Conservation (phyloP, 140 eudicot genomes). For the Flaveria floridana region DNA sequence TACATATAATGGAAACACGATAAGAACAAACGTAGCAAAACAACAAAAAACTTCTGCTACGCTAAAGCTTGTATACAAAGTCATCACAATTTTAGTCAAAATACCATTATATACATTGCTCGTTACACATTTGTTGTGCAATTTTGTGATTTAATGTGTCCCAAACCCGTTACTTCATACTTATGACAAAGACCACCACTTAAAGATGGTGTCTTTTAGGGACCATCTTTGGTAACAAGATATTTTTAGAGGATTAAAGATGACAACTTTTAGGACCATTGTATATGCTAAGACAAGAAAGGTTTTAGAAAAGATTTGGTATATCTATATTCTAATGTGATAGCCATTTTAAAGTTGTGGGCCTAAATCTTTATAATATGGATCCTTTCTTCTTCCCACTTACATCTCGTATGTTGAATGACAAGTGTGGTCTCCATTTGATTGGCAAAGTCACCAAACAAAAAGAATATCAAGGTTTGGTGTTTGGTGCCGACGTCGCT, state of each 20-base stretch:
- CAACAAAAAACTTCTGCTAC: background rate
- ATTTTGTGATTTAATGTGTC: background rate
- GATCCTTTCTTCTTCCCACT: slow-evolving; percentile 30
- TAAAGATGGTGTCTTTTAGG: slow-evolving; percentile 7
- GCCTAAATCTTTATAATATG: slow-evolving; percentile 13
- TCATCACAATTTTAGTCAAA: background rate
- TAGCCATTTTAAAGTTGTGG: slow-evolving; percentile 33
- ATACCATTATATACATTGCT: background rate
- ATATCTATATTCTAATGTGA: slow-evolving; percentile 40
- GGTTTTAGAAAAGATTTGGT: slow-evolving; percentile 36
- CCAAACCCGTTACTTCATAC: background rate
- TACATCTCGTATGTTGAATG: slow-evolving; percentile 21
- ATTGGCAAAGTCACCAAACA: slow-evolving; percentile 11
- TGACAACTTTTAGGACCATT: slow-evolving; percentile 35
- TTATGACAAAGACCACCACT: slow-evolving; percentile 3
- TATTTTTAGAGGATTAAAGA: slow-evolving; percentile 5
- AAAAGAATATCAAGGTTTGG: background rate
- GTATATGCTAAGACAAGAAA: slow-evolving; percentile 32
- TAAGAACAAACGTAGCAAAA: background rate
- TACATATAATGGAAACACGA: background rate
- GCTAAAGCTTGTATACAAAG: background rate
- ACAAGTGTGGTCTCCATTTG: slow-evolving; percentile 25
- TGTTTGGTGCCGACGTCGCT: background rate
- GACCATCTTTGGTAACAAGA: slow-evolving; percentile 25
- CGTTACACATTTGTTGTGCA: background rate